Base-by-base conservation (phyloP, 768 basidiomycete genomes). In the Psilocybe sp. region DNA sequence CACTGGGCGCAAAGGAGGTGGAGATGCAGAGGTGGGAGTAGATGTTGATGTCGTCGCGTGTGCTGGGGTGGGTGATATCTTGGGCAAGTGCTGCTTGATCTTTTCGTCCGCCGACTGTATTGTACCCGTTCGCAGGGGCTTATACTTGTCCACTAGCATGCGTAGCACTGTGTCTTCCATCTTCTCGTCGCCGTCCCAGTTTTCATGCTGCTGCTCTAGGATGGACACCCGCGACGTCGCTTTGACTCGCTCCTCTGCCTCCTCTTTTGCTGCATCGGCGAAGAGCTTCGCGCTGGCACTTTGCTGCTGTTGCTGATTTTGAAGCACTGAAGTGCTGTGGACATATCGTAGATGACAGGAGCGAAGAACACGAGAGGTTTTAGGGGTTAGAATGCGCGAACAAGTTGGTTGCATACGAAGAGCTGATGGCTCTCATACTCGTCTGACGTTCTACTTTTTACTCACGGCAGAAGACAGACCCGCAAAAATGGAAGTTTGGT, bases 91-190 rank as follows among this genome's bases (percentile, higher is more conserved):
- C 39, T 73, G 67, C 63, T 76, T 83, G 45, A 89, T 56, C 63
- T 83, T 88, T 61, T 87, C 72, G 44, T 90, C 87, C 5, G 87
- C 85, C 1, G 78, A 74, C 52, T 72, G 66, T 38, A 87, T 76
- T 10, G 69, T 63, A 8, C 81, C 83, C 8, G 72, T 77, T n/a
- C 88, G 76, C 32, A 92, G 66, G 1, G 91, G 89, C 65, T 88
- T 92, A 71, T 92, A 85, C 62, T 89, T 87, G 71, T 93, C 91
- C 32, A 92, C 76, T 5, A 93, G 76, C 89, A 95, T 93, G 16
- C 90, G 79, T 14, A 91, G 71, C 1, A 93, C 84, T 0, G 83
- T 78, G 67, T 89, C 84, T 46, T 81, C 70, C 1, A 80, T 72
- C 6, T 76, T 72, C 64, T 92, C 91, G 10, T 92, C 87, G 0